Percentiles rank a stretch among this genome's conserved stretches.
phyloP scores from a whole-genome alignment of 106 monocot genomes.

The Platanthera guangdongensis region DNA sequence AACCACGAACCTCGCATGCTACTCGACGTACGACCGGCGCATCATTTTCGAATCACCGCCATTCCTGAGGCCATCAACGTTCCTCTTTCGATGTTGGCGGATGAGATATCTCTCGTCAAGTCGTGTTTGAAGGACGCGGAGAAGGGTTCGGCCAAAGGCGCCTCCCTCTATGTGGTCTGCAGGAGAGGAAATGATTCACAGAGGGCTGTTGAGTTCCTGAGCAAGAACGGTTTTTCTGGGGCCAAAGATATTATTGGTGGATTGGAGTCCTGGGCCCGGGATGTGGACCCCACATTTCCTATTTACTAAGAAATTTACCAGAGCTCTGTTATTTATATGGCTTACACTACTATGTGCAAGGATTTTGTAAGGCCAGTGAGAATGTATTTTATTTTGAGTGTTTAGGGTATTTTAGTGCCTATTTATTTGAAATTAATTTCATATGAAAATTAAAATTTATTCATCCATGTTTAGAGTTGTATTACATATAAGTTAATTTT shows the following conservation, averaged over 20 bases:
- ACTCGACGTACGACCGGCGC: slow-evolving; percentile 79
- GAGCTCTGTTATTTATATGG: too few relatives aligned
- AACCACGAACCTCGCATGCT: slow-evolving; percentile 52
- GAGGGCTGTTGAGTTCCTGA: slow-evolving; percentile 58
- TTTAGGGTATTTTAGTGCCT: too few relatives aligned
- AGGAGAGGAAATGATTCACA: slow-evolving; percentile 96
- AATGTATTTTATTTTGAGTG: too few relatives aligned
- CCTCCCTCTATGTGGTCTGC: slow-evolving; percentile 70
- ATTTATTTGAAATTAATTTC: too few relatives aligned
- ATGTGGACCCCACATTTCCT: slow-evolving; percentile 71
- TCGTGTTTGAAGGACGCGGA: slow-evolving; percentile 32
- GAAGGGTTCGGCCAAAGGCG: slow-evolving; percentile 5
- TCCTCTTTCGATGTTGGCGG: slow-evolving; percentile 50
- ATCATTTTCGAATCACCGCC: slow-evolving; percentile 73
- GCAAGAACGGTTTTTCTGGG: slow-evolving; percentile 46
- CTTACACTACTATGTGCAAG: too few relatives aligned
- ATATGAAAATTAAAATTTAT: too few relatives aligned
- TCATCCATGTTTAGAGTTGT: too few relatives aligned
- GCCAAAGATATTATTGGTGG: slow-evolving; percentile 92
- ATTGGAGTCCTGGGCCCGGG: slow-evolving; percentile 65
- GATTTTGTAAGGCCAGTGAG: too few relatives aligned
- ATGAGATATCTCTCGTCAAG: slow-evolving; percentile 35
- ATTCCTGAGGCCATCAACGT: slow-evolving; percentile 77
- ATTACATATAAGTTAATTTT: too few relatives aligned
- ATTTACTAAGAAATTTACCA: slow-evolving; percentile 21